These are phyloP conservation scores for Aureobasidium zeae DNA, from an alignment of 2,329 filamentous ascomycete genomes.

Conservation along the genomic window DNA sequence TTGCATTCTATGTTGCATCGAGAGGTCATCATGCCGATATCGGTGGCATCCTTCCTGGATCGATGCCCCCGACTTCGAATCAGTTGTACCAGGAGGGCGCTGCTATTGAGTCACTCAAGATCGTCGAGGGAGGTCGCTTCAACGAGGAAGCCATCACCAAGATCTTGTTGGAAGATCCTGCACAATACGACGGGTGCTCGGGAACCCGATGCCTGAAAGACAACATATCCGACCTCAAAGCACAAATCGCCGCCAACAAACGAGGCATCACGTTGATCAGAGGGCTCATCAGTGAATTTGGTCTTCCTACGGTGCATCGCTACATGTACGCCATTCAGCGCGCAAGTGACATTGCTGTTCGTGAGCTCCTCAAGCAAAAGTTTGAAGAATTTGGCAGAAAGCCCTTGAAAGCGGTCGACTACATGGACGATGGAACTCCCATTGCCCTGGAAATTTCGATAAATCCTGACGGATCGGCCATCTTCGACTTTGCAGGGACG, in stretches of 20 bases:
- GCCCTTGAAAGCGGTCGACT: constrained; percentile 14
- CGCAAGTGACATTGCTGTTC: constrained; percentile 6
- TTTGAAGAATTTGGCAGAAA: constrained; percentile 2
- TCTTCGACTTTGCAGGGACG: constrained; percentile 15
- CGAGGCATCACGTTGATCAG: constrained; percentile 30
- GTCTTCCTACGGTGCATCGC: constrained; percentile 4
- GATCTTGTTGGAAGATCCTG: constrained; percentile 23
- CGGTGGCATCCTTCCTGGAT: constrained; percentile 26
- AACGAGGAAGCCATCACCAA: constrained; percentile 17
- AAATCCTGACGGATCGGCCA: constrained; percentile 4
- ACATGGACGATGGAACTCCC: constrained; percentile 16
- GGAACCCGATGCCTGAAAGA: constrained; percentile 28
- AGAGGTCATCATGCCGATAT: constrained; percentile 27
- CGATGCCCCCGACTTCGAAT: constrained; percentile 37
- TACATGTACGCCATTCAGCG: constrained; percentile 16
- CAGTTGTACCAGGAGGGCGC: constrained; percentile 42
- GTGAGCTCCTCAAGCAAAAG: constrained; percentile 12
- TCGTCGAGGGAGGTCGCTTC: constrained; percentile 11
- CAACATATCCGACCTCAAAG: constrained; percentile 31
- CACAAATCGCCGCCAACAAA: constrained; percentile 29
- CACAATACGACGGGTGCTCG: constrained; percentile 25
- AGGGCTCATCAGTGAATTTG: constrained; percentile 14
- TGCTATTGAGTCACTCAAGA: constrained; percentile 31
- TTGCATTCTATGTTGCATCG: constrained; percentile 25
- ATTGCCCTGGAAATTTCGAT: constrained; percentile 15